phyloP scores from a whole-genome alignment of 148 eudicot genomes.

The Fagopyrum tataricum region DNA sequence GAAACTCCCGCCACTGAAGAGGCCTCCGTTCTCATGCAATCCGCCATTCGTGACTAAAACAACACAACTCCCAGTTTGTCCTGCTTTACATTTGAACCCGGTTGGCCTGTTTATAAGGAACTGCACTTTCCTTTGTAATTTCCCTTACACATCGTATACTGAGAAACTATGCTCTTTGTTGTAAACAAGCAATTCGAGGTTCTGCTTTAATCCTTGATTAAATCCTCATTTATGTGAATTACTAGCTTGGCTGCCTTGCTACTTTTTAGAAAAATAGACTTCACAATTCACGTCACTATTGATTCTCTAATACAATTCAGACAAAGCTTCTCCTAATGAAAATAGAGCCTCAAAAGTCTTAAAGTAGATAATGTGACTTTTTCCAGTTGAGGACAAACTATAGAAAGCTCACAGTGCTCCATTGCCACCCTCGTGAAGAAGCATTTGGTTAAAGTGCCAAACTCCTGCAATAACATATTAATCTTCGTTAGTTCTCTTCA shows the following conservation, averaged over 20 bases:
- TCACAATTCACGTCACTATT: neutral
- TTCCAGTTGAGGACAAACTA: neutral
- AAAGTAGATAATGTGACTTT: neutral
- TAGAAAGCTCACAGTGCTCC: conserved; percentile 12
- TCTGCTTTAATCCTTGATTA: no score
- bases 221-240: no score
- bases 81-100: neutral
- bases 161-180: no score
- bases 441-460: conserved; percentile 88
- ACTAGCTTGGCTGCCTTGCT: no score
- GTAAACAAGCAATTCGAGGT: no score
- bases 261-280: no score
- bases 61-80: neutral
- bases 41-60: neutral
- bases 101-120: neutral
- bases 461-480: conserved; percentile 45
- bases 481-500: neutral
- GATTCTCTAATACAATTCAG: neutral
- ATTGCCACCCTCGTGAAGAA: conserved; percentile 35
- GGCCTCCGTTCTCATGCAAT: conserved; percentile 3
- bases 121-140: neutral
- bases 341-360: neutral
- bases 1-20: conserved; percentile 3
- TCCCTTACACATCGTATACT: neutral
- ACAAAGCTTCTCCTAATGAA: neutral